Evolutionary conservation across 2,329 filamentous ascomycete species (phyloP).

Genomic region (Metarhizium humberi): DNA sequence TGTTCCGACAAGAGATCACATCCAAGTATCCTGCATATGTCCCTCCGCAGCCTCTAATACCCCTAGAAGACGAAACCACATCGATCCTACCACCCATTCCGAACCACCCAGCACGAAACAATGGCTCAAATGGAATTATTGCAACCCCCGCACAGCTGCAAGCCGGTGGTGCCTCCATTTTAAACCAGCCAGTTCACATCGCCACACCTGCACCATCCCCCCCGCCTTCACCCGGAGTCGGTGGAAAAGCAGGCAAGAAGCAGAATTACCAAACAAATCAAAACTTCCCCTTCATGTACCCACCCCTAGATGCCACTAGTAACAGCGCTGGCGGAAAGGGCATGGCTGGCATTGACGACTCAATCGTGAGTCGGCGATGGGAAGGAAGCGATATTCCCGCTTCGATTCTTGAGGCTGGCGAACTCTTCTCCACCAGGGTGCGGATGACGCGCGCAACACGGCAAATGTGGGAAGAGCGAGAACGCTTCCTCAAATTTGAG

Average conservation of each 20-base stretch:
- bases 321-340: conserved; percentile 89
- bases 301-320: conserved; percentile 78
- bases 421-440: conserved; percentile 82
- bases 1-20: conserved; percentile 92
- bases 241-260: conserved; percentile 92
- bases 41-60: conserved; percentile 72
- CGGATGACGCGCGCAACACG: conserved; percentile 85
- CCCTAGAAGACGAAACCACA: conserved; percentile 82
- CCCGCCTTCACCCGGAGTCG: conserved; percentile 77
- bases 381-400: conserved; percentile 89
- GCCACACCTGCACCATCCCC: conserved; percentile 96
- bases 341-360: conserved; percentile 67
- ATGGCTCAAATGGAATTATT: conserved; percentile 52
- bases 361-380: conserved; percentile 76
- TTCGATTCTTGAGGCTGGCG: conserved; percentile 89
- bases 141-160: conserved; percentile 44
- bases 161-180: conserved; percentile 63
- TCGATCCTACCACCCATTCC: conserved; percentile 81
- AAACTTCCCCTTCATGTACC: conserved; percentile 96
- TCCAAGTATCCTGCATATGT: conserved; percentile 98
- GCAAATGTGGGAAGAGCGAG: conserved; percentile 90
- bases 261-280: conserved; percentile 99
- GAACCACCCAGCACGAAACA: conserved; percentile 58
- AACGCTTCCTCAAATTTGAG: conserved; percentile 85
- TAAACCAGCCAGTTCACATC: conserved; percentile 94